Conservation (phyloP, 306 rosid genomes). For the Vigna hirtella region DNA sequence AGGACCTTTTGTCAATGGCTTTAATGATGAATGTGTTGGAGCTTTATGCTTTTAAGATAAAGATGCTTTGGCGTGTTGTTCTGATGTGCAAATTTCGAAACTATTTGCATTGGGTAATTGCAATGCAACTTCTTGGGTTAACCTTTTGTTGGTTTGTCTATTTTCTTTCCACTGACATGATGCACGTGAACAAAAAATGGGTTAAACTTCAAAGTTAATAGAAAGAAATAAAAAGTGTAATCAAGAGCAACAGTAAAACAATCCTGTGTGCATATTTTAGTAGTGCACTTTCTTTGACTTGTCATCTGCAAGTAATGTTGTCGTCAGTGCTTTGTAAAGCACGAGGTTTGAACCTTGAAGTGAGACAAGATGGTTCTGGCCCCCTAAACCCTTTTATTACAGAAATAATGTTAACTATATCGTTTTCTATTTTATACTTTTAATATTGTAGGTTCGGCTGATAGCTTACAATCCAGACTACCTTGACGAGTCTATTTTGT, state of each 20-base stretch:
- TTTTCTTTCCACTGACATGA: neutral
- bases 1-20: conserved; percentile 7
- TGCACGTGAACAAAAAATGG: neutral
- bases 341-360: no score
- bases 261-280: neutral
- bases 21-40: conserved; percentile 24
- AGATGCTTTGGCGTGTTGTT: conserved; percentile 15
- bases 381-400: no score
- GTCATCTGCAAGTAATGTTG: no score
- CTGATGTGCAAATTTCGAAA: neutral
- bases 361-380: no score
- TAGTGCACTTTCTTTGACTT: no score
- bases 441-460: conserved; percentile 63
- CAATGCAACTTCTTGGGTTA: neutral
- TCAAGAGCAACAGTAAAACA: neutral
- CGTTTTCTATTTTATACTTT: no score
- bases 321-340: no score
- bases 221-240: neutral
- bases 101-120: conserved; percentile 29
- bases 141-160: neutral
- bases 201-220: neutral
- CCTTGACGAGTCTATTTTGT: conserved; percentile 78
- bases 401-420: no score
- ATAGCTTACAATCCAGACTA: conserved; percentile 58
- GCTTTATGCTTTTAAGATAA: conserved; percentile 32